Conservation (phyloP, 2,329 filamentous ascomycete genomes). For the Verticillium zaregamsianum region DNA sequence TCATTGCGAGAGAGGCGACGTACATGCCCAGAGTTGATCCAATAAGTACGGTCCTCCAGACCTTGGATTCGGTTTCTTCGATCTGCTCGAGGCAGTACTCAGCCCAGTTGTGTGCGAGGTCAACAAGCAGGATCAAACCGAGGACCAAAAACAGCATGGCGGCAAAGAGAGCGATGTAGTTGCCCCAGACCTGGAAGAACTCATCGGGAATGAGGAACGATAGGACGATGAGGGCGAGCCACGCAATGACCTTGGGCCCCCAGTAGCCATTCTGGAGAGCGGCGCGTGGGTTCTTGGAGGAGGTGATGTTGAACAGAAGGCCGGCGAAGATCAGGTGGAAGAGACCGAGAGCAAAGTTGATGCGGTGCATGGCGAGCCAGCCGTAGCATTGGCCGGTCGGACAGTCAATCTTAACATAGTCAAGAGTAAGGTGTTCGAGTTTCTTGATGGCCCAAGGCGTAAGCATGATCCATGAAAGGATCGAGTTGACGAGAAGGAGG, state of each 20-base stretch:
- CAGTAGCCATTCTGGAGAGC: conserved; percentile 97
- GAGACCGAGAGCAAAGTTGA: conserved; percentile 94
- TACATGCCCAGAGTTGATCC: conserved; percentile 95
- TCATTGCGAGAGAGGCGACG: conserved; percentile 84
- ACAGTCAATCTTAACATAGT: conserved; percentile 95
- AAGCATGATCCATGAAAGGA: conserved; percentile 98
- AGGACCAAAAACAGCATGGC: conserved; percentile 93
- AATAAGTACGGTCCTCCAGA: conserved; percentile 85
- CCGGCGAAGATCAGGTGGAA: conserved; percentile 87
- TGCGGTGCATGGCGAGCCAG: conserved; percentile 93
- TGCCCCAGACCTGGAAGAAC: conserved; percentile 95
- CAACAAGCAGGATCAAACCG: conserved; percentile 86
- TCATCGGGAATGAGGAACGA: conserved; percentile 94
- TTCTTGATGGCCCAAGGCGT: conserved; percentile 98
- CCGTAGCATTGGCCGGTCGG: conserved; percentile 88
- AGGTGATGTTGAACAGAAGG: conserved; percentile 80
- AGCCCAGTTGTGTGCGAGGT: conserved; percentile 94
- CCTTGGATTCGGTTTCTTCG: conserved; percentile 76
- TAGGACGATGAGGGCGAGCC: conserved; percentile 80
- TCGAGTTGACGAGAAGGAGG: conserved; percentile 93
- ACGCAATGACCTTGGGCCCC: conserved; percentile 91
- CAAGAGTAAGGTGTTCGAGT: conserved; percentile 82
- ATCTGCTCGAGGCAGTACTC: conserved; percentile 95
- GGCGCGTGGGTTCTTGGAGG: conserved; percentile 82
- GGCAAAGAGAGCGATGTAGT: conserved; percentile 83